phyloP scores from a whole-genome alignment of 257 asterid species.

The Lantana camara region DNA sequence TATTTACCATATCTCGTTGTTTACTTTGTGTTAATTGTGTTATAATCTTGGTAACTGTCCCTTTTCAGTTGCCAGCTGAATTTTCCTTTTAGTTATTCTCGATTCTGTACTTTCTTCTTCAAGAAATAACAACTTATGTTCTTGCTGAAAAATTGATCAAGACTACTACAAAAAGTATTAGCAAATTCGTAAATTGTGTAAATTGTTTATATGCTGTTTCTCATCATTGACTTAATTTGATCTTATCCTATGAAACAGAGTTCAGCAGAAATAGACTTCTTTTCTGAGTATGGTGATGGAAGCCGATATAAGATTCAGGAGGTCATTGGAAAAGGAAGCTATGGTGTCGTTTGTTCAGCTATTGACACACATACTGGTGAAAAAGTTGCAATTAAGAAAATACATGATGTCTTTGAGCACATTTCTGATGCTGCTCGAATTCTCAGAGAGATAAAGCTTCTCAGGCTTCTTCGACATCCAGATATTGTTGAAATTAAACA shows the following conservation, averaged over 20 bases:
- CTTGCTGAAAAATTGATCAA: conserved; percentile 3
- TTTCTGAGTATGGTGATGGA: conserved; percentile 94
- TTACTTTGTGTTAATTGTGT: conserved; percentile 24
- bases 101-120: conserved; percentile 14
- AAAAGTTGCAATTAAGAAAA: conserved; percentile 83
- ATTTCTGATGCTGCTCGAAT: conserved; percentile 89
- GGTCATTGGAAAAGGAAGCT: conserved; percentile 86
- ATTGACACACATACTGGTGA: conserved; percentile 76
- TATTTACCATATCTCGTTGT: background rate
- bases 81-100: conserved; percentile 5
- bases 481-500: conserved; percentile 88
- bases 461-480: conserved; percentile 81
- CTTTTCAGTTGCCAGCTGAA: background rate
- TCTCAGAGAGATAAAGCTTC: conserved; percentile 82
- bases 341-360: conserved; percentile 86
- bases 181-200: background rate
- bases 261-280: conserved; percentile 82
- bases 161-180: background rate
- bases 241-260: conserved; percentile 42
- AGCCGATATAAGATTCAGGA: conserved; percentile 83
- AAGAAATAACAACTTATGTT: background rate
- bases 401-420: conserved; percentile 74
- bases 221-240: conserved; percentile 1
- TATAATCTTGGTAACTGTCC: background rate
- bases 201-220: conserved; percentile 1